These are phyloP conservation scores for Yamadazyma pseudoaaseri DNA, from an alignment of 1,139 yeast species.

Conservation along the genomic window DNA sequence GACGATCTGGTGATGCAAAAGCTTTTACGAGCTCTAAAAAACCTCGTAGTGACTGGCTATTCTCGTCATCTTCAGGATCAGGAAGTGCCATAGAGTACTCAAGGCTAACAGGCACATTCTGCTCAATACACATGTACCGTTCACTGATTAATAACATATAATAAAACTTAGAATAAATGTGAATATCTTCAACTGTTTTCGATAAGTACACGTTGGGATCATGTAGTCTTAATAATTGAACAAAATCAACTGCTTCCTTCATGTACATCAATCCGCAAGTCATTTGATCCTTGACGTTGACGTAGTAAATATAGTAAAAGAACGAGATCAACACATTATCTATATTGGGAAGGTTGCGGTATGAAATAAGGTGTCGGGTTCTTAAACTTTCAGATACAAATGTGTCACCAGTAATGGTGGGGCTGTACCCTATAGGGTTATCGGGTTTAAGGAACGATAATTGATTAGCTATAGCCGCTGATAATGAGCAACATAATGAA, in stretches of 20 bases:
- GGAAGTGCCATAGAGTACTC: constrained; percentile 32
- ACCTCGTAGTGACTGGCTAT: constrained; percentile 26
- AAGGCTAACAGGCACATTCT: constrained; percentile 31
- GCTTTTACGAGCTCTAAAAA: constrained; percentile 23
- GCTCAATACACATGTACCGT: constrained; percentile 34
- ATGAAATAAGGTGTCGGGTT: constrained; percentile 24
- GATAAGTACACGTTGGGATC: constrained; percentile 21
- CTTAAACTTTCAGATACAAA: constrained; percentile 21
- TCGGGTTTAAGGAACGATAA: constrained; percentile 24
- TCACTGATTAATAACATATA: constrained; percentile 35
- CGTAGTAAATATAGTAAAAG: constrained; percentile 34
- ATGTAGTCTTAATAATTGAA: constrained; percentile 33
- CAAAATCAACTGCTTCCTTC: constrained; percentile 36
- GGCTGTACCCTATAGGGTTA: constrained; percentile 16
- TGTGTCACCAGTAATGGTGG: constrained; percentile 18
- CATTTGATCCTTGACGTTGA: constrained; percentile 25
- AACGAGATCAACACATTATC: constrained; percentile 34
- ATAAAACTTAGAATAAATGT: constrained; percentile 29
- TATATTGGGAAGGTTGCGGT: constrained; percentile 20
- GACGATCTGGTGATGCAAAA: constrained; percentile 30
- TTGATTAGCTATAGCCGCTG: constrained; percentile 33
- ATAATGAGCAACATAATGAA: constrained; percentile 29
- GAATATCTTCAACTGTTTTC: constrained; percentile 26
- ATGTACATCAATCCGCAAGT: constrained; percentile 29
- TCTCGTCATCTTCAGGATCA: constrained; percentile 29